Evolutionary conservation across 1,284 basidiomycete species (phyloP), one percentile per base, ranked within the genome.

Genomic region (Moniliella sp.): DNA sequence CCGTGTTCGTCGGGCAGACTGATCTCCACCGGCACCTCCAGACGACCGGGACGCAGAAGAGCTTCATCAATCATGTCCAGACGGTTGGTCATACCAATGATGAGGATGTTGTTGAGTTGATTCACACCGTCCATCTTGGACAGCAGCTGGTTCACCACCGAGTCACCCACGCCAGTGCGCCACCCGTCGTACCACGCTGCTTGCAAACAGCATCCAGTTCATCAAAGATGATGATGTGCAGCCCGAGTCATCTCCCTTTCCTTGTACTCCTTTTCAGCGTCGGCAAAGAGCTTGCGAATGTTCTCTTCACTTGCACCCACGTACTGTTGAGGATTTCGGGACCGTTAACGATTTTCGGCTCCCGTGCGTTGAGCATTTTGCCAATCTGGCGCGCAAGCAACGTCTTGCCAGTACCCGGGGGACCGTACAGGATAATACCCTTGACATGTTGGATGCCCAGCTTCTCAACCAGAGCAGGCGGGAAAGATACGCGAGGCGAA

Each of bases 81-180:
- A 42, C 91, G 76, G 63, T 99, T 97, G 32, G 91, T 99, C 91
- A 97, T 97, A 55, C 91, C 91, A 48, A 99, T 99, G 48, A 99
- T 79, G 45, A 99, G 77, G 39, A 99, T 91, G 62, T 99, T 99
- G 68, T 99, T 97, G 31, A 99, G 70, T 65, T 86, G 81, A 61
- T 99, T 91, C 4, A 99, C 91, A 68, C 91, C 91, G 51, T 99
- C 91, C 81, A 99, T 88, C 80, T 99, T 99, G 19, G 88, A 88
- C 14, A 99, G 69, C 32, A 99, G 71, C 66, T 97, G 91, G 64
- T 99, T 99, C 59, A 99, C 91, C 11, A 97, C 81, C 23, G 78
- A 93, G 63, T 99, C 91, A 15, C 88, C 91, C 2, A 97, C 88
- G 35, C 91, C 91, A 2, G 88, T 97, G 12, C 83, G 32, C 68